Evolutionary conservation across 352 stramenopile genomes (phyloP).

Genomic region (Salisapilia sapeloensis): DNA sequence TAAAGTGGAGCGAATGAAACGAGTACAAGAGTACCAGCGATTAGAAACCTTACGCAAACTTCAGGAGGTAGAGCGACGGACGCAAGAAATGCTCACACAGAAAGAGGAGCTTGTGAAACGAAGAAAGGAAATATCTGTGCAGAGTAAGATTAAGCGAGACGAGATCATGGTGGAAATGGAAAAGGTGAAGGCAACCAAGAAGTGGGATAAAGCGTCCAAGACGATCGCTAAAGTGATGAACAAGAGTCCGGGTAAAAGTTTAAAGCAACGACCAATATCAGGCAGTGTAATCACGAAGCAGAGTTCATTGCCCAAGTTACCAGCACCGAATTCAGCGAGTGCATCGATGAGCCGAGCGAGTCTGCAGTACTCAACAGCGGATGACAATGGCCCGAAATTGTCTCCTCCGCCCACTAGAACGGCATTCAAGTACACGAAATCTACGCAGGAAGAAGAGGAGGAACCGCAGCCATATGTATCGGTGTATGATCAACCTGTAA

Average conservation of each 20-base stretch:
- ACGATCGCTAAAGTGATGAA: slow-evolving; percentile 59
- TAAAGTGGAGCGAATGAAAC: slow-evolving; percentile 85
- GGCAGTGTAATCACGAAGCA: slow-evolving; percentile 20
- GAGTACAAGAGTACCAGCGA: slow-evolving; percentile 82
- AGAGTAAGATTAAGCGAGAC: slow-evolving; percentile 81
- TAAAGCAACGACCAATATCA: slow-evolving; percentile 28
- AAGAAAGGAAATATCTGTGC: slow-evolving; percentile 58
- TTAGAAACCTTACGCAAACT: slow-evolving; percentile 82
- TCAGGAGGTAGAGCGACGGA: slow-evolving; percentile 66
- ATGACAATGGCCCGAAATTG: slow-evolving; percentile 3
- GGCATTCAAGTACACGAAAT: slow-evolving; percentile 61
- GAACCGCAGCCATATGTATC: slow-evolving; percentile 41
- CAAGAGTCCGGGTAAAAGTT: slow-evolving; percentile 10
- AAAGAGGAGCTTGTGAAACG: slow-evolving; percentile 67
- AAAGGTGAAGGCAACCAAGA: slow-evolving; percentile 78
- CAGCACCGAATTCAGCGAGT: slow-evolving; percentile 8
- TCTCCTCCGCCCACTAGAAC: slow-evolving; percentile 47
- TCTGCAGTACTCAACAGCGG: too few species aligned
- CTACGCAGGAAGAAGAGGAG: slow-evolving; percentile 15
- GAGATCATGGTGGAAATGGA: slow-evolving; percentile 81
- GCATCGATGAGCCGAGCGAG: slow-evolving; percentile 2
- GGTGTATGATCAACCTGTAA: slow-evolving; percentile 41
- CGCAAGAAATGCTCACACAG: slow-evolving; percentile 63
- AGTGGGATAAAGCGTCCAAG: slow-evolving; percentile 64
- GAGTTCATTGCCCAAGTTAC: slow-evolving; percentile 23